Percentiles rank a stretch among this genome's conserved stretches.
Conservation (phyloP, 345 rosid species). For the Gossypium herbaceum region DNA sequence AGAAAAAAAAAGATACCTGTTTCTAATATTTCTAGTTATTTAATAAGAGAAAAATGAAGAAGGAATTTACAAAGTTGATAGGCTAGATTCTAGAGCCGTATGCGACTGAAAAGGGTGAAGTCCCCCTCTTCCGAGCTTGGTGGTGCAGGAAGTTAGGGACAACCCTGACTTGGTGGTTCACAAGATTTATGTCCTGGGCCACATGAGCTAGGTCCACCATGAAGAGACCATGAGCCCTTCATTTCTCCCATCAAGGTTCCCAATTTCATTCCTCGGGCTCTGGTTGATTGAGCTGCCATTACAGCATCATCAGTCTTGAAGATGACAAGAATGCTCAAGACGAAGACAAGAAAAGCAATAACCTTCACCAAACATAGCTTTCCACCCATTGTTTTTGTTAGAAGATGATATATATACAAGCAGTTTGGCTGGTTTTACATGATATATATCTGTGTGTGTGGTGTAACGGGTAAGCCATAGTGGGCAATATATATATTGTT, state of each 20-base stretch:
- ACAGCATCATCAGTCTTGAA: neutral
- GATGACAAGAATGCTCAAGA: neutral
- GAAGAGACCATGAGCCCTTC: neutral
- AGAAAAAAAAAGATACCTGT: no score
- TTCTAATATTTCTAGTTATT: no score
- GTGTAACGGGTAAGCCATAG: no score
- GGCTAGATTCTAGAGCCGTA: no score
- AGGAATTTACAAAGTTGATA: no score
- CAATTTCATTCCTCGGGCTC: neutral
- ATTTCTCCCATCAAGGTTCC: neutral
- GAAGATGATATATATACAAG: no score
- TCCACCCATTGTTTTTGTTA: neutral
- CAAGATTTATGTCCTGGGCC: conserved; percentile 21
- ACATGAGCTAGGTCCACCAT: conserved; percentile 18
- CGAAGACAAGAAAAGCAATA: neutral
- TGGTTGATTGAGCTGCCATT: neutral
- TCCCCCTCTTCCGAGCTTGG: no score
- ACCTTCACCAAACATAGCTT: neutral
- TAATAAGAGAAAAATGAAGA: no score
- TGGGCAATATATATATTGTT: no score
- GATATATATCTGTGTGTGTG: no score
- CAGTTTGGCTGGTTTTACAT: no score
- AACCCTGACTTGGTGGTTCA: neutral
- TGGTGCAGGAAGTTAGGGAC: neutral
- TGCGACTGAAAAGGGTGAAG: no score